phyloP scores from a whole-genome alignment of 768 basidiomycete genomes.

The Coprinopsis sp. region DNA sequence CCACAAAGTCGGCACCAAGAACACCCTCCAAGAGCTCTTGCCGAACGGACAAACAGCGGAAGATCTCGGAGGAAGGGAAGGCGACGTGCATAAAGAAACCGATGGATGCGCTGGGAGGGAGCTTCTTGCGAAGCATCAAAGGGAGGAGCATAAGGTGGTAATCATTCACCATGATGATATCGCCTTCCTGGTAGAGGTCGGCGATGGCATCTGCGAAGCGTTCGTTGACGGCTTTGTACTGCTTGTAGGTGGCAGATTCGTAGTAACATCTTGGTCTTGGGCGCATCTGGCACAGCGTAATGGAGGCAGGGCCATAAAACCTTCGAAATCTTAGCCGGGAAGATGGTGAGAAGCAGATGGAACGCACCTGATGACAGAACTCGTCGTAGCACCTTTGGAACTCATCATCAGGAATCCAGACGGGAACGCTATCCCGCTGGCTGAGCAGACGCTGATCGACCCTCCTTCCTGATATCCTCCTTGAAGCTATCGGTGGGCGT shows the following conservation, averaged over 20 bases:
- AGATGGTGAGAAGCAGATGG: slow-evolving; percentile 21
- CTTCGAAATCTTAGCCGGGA: slow-evolving; percentile 16
- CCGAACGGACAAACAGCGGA: slow-evolving; percentile 81
- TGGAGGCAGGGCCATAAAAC: slow-evolving; percentile 88
- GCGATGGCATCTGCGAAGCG: slow-evolving; percentile 86
- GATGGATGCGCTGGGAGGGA: slow-evolving; percentile 55
- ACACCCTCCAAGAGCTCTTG: slow-evolving; percentile 78
- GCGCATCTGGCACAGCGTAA: slow-evolving; percentile 83
- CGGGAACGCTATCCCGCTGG: slow-evolving; percentile 39
- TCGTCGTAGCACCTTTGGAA: slow-evolving; percentile 80
- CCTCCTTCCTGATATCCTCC: slow-evolving; percentile 47
- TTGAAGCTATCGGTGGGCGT: slow-evolving; percentile 62
- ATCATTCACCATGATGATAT: slow-evolving; percentile 91
- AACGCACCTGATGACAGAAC: slow-evolving; percentile 74
- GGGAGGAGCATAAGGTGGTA: slow-evolving; percentile 96
- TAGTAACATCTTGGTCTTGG: slow-evolving; percentile 79
- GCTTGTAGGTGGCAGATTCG: slow-evolving; percentile 74
- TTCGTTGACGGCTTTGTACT: slow-evolving; percentile 87
- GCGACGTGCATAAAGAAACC: slow-evolving; percentile 98
- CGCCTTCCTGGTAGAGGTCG: slow-evolving; percentile 77
- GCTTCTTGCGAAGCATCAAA: slow-evolving; percentile 68
- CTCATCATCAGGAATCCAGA: slow-evolving; percentile 81
- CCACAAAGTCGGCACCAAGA: slow-evolving; percentile 89
- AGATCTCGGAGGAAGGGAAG: slow-evolving; percentile 94
- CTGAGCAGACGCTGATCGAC: slow-evolving; percentile 50